These are phyloP conservation scores for Linum usitatissimum DNA, from an alignment of 345 rosid genomes.

Conservation along the genomic window DNA sequence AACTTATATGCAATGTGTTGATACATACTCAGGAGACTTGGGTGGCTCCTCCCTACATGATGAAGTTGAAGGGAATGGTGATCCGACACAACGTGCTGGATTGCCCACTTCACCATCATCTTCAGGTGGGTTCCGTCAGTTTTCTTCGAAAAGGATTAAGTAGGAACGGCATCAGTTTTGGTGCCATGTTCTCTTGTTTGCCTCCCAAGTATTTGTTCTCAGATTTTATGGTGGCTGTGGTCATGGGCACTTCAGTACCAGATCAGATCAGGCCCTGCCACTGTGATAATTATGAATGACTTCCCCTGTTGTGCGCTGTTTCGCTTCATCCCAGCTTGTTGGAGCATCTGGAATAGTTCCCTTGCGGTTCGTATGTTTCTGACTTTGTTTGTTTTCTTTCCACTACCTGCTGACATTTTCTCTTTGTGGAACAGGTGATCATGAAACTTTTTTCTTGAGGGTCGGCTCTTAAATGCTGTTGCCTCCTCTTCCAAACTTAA, in stretches of 20 bases:
- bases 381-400: slow-evolving; percentile 48
- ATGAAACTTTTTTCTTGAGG: slow-evolving; percentile 23
- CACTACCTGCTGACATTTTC: slow-evolving; percentile 47
- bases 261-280: slow-evolving; percentile 61
- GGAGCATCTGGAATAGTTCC: slow-evolving; percentile 56
- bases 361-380: slow-evolving; percentile 94
- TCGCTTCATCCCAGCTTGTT: slow-evolving; percentile 45
- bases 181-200: slow-evolving; percentile 60
- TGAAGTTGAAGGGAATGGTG: slow-evolving; percentile 40
- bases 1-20: not conserved
- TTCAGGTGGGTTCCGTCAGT: slow-evolving; percentile 99
- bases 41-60: slow-evolving; percentile 72
- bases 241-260: slow-evolving; percentile 54
- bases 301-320: slow-evolving; percentile 47
- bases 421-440: slow-evolving; percentile 60
- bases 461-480: slow-evolving; percentile 15
- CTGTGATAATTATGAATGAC: slow-evolving; percentile 51
- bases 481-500: not conserved
- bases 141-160: slow-evolving; percentile 79
- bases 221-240: slow-evolving; percentile 66
- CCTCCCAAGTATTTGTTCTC: slow-evolving; percentile 43
- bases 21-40: slow-evolving; percentile 52
- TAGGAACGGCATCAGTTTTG: slow-evolving; percentile 68
- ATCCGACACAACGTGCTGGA: slow-evolving; percentile 47
- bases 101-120: slow-evolving; percentile 93